Evolutionary conservation across 768 basidiomycete species (phyloP).

Genomic region (Mycena belliarum): DNA sequence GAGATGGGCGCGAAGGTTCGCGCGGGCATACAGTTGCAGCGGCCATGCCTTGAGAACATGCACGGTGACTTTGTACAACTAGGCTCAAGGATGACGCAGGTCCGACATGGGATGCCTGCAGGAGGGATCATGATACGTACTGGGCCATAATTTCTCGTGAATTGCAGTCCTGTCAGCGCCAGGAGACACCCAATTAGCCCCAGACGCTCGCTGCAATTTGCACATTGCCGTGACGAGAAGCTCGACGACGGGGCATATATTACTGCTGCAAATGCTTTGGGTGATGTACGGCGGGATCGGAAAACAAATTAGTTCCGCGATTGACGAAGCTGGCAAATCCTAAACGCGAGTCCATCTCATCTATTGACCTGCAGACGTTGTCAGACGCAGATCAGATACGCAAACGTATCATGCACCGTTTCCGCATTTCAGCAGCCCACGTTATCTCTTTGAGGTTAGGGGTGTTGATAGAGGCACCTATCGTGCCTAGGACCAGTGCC

Average conservation of each 20-base stretch:
- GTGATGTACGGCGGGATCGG: conserved; percentile 7
- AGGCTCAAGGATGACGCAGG: too few relatives aligned
- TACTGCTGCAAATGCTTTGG: conserved; percentile 6
- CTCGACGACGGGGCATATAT: not conserved
- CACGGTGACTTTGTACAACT: too few relatives aligned
- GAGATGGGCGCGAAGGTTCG: too few relatives aligned
- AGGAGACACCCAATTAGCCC: too few relatives aligned
- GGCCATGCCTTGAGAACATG: too few relatives aligned
- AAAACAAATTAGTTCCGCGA: conserved; percentile 52
- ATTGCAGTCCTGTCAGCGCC: too few relatives aligned
- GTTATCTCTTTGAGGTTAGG: conserved; percentile 77
- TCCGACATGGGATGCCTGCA: too few relatives aligned
- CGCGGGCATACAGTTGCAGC: too few relatives aligned
- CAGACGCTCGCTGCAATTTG: too few relatives aligned
- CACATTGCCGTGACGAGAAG: too few relatives aligned
- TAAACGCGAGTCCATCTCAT: conserved; percentile 72
- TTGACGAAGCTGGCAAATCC: conserved; percentile 66
- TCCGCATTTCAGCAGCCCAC: conserved; percentile 89
- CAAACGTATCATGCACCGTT: conserved; percentile 51
- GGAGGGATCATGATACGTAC: too few relatives aligned
- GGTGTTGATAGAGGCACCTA: conserved; percentile 73
- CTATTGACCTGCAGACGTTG: conserved; percentile 55
- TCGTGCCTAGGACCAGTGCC: conserved; percentile 63
- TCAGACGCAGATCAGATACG: conserved; percentile 2
- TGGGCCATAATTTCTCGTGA: too few relatives aligned